Base-by-base conservation (phyloP, 176 grass and related monocot species). In the Oryza longistaminata region DNA sequence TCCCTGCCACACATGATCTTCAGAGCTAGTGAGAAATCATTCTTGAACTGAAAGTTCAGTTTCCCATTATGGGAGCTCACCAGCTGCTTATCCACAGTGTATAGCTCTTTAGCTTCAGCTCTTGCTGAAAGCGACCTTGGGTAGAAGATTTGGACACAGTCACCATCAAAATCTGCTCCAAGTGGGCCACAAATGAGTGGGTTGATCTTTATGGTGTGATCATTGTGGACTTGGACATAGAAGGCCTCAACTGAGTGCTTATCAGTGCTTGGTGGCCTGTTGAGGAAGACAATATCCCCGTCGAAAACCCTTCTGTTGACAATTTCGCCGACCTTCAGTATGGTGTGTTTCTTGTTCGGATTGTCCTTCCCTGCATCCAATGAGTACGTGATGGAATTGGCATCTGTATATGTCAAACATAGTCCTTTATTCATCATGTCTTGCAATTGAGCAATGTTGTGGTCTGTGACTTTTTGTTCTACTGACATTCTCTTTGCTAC, bases 111-210 rank as follows among this genome's bases (percentile, higher is more conserved):
- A 65, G 88, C 92, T 82, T 94, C 92, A 48, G 88, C 87, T 64
- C 90, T 94, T 34, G 87, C 89, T 81, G 77, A 73, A 58, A 94
- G 52, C 8, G 89, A 94, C 70, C 88, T 86, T 89, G 89, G 89
- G 75, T 82, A 94, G 66, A 94, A 94, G 44, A 94, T 89, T 24
- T 91, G 92, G 55, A 87, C 84, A 33, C 92, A 94, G 34, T 94
- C 92, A 15, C 89, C 92, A 45, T 94, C 92, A 27, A 91, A 94
- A 82, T 94, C 92, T 82, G 89, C 89, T 82, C 74, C 92, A 83
- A 94, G 87, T 33, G 92, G 89, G 11, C 77, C 84, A 85, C 92
- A 91, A 19, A 94, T 89, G 37, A 89, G 85, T 2, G 87, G 92
- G 82, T 94, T 94, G 26, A 94, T 89, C 87, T 94, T 94, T 31